Evolutionary conservation across 768 basidiomycete species (phyloP).

Genomic region (Tricholoma flavovirens): DNA sequence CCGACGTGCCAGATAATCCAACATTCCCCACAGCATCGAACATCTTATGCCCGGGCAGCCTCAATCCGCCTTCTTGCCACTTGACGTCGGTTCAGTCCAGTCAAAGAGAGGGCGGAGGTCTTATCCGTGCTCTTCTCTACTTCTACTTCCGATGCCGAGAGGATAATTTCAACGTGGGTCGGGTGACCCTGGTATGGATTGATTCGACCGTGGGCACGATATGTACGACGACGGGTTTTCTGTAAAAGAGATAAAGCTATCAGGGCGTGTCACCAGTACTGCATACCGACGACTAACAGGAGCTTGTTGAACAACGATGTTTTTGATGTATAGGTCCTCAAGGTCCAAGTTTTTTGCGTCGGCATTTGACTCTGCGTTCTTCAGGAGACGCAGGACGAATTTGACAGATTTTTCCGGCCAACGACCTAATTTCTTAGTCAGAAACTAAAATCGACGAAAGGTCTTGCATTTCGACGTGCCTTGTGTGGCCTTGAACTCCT

Average conservation of each 20-base stretch:
- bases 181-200: constrained; percentile 99
- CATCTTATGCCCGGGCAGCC: constrained; percentile 57
- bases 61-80: constrained; percentile 84
- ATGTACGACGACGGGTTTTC: constrained; percentile 99
- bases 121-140: constrained; percentile 93
- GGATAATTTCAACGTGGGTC: constrained; percentile 93
- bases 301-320: constrained; percentile 97
- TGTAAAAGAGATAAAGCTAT: constrained; percentile 20
- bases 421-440: constrained; percentile 59
- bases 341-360: constrained; percentile 94
- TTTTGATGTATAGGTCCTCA: constrained; percentile 91
- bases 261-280: not conserved
- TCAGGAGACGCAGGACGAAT: constrained; percentile 89
- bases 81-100: constrained; percentile 79
- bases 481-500: constrained; percentile 95
- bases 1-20: constrained; percentile 12
- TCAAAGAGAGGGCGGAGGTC: constrained; percentile 43
- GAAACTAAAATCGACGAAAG: not conserved
- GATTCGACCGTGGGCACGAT: constrained; percentile 96
- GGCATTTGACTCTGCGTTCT: constrained; percentile 99
- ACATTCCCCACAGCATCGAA: constrained; percentile 5
- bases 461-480: constrained; percentile 47
- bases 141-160: constrained; percentile 69
- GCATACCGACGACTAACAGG: constrained; percentile 57
- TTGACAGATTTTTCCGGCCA: constrained; percentile 99